Base-by-base conservation (phyloP, 345 rosid genomes). In the Populus nigra region DNA sequence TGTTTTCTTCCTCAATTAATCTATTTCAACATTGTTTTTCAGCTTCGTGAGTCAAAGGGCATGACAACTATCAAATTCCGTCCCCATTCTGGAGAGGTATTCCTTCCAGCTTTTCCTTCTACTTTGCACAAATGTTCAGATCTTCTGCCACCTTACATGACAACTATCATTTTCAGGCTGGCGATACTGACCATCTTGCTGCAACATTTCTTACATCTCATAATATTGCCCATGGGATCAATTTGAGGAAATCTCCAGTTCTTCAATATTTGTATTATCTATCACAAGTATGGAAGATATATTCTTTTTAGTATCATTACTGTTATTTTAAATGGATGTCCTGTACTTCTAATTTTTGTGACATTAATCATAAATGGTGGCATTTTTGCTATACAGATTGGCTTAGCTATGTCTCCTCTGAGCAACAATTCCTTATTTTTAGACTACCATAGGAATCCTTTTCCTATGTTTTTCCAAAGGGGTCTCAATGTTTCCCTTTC, bases 41-140 rank as follows among this genome's bases (percentile, higher is more conserved):
- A 94, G 99, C 98, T 96, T 84, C 97, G 99, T 6, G 99, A 96
- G 86, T 92, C 90, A 20, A 96, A 96, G 88, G 99, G 99, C 78
- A 89, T 96, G 99, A 88, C 97, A 33, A 96, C 98, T 43, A 96
- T 96, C 89, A 91, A 91, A 72, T 88, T 96, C 75, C 87, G 99
- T 5, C 99, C 97, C 53, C 99, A 96, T 81, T 91, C 98, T 63
- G 99, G 99, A 69, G 98, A 96, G 98, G 99, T 96, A 83, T 49
- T 74, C 57, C 5, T 79, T 18, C 25, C 53, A 70, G 70, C 31
- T 65, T 43, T 43, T 53, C 65, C 12, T 71, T 74, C 27, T 57
- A 18, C 11, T 41, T 68, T 9, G 9, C 59, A 22, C 17, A 39
- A 50, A 35, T 73, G 7, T 36, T 31, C 43, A 7, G 61, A 17